Evolutionary conservation across 2,329 filamentous ascomycete genomes (phyloP), one percentile per base, ranked within the genome.

Genomic region (Colletotrichum musae): DNA sequence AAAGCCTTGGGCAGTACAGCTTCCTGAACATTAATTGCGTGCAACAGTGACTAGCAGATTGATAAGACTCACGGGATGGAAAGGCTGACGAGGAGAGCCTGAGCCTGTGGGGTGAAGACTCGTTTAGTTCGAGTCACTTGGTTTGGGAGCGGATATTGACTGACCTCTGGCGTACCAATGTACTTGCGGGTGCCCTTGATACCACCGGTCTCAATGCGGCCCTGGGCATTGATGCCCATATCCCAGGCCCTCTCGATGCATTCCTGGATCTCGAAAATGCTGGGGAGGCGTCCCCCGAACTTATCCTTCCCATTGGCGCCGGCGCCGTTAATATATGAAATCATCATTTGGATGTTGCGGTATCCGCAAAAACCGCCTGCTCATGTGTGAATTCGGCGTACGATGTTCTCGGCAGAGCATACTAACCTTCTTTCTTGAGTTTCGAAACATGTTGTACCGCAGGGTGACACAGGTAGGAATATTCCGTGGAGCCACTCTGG

Each of bases 331-430:
- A 98, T 89, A 77, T 94, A 95, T 0, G 94, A 95, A 15, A 92
- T 83, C 73, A 98, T 80, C 91, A 97, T 97, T 78, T 98, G 96
- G 39, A 97, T 97, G 76, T 97, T 98, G 48, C 95, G 89, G 78
- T 98, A 98, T 4, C 95, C 95, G 77, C 95, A 98, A 78, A 98
- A 98, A 6, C 94, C 93, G 24, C 94, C 94, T 89, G 24, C 3
- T 18, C 18, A 2, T 54, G 10, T n/a, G 18, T 70, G 21, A 70
- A 48, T 52, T 50, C 5, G 18, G 18, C 5, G 16, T 26, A 10
- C 15, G 3, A 36, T 26, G 54, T 21, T 56, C 18, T 60, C 26
- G 2, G 4, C 13, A 26, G 7, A 3, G n/a, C 10, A 36, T 13
- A 53, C 73, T 39, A 78, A 87, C 89, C 90, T 82, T 97, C 95